Evolutionary conservation across 192 early-diverging fungal species (phyloP).

Genomic region (Cladochytrium replicatum): DNA sequence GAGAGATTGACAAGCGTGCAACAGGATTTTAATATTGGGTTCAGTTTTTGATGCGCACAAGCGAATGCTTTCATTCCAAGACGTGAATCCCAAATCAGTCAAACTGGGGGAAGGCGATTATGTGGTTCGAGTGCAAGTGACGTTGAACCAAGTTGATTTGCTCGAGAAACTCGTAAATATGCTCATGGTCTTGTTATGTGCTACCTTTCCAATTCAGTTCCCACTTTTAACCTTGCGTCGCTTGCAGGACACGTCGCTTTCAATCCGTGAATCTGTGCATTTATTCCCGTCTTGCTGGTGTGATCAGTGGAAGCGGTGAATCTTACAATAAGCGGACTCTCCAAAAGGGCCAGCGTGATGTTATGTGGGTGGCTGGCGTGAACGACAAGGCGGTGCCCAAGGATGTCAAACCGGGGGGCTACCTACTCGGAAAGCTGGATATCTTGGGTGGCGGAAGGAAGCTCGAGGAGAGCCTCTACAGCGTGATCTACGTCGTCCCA

Average conservation of each 20-base stretch:
- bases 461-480: constrained; percentile 16
- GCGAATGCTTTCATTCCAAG: constrained; percentile 53
- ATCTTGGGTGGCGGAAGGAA: constrained; percentile 30
- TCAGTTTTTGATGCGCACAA: constrained; percentile 74
- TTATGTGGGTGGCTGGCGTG: constrained; percentile 47
- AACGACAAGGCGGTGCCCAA: constrained; percentile 37
- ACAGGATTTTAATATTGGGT: constrained; percentile 4
- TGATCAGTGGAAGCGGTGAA: too few relatives aligned
- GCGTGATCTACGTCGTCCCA: constrained; percentile 39
- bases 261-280: too few relatives aligned
- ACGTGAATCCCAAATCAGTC: constrained; percentile 60
- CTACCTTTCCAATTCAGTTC: constrained; percentile 40
- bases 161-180: constrained; percentile 67
- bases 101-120: constrained; percentile 76
- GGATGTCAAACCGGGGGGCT: constrained; percentile 67
- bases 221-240: too few relatives aligned
- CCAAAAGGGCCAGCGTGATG: constrained; percentile 34
- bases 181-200: too few relatives aligned
- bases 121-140: constrained; percentile 67
- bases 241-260: too few relatives aligned
- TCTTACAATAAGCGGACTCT: constrained; percentile 37
- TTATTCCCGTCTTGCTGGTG: too few relatives aligned
- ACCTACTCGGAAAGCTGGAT: constrained; percentile 59
- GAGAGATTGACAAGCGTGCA: too few relatives aligned
- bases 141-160: constrained; percentile 50